Evolutionary conservation across 352 stramenopile species (phyloP), one percentile per base, ranked within the genome.

Genomic region (Pythium sukuiense): DNA sequence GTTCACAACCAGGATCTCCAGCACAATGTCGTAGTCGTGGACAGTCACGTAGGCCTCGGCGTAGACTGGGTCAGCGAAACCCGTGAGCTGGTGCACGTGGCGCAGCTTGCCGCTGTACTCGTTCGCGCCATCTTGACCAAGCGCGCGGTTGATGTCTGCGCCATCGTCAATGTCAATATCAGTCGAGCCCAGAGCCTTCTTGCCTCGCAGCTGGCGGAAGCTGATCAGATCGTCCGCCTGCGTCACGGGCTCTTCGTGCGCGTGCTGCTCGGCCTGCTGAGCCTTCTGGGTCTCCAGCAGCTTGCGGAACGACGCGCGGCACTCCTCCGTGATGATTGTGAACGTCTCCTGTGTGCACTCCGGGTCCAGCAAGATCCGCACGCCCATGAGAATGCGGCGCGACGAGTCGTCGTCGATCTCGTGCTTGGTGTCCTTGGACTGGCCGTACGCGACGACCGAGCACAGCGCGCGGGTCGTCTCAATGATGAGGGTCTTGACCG

Each of bases 11-110:
- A 99, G 75, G 68, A 99, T 98, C 74, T 99, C 96, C 58, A 99
- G 82, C 67, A 99, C 90, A 80, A 99, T 99, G 81, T 99, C 98
- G 75, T 99, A 99, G 70, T 99, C 97, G 73, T 99, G 98, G 24
- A 99, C 97, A 20, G 97, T 99, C n/a, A 99, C 96, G 63, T 97
- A 97, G 14, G 98, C 97, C 79, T 99, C 98, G 24, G 96, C 97
- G 77, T 99, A 99, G 53, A 99, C 97, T 2, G 97, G 96, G 77
- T 99, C 98, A 20, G 96, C 96, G 79, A 99, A 99, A 53, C 98
- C 98, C 73, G 94, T 99, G 41, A 99, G 86, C 79, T 99, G 98
- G 76, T 99, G 98, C 60, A 99, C 95, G 75, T 99, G 97, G 35
- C 87, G 91, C 57, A 99, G 84, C 67, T 98, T 96, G 70, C 87